Evolutionary conservation across 768 basidiomycete genomes (phyloP).

Genomic region (Astraeus odoratus): DNA sequence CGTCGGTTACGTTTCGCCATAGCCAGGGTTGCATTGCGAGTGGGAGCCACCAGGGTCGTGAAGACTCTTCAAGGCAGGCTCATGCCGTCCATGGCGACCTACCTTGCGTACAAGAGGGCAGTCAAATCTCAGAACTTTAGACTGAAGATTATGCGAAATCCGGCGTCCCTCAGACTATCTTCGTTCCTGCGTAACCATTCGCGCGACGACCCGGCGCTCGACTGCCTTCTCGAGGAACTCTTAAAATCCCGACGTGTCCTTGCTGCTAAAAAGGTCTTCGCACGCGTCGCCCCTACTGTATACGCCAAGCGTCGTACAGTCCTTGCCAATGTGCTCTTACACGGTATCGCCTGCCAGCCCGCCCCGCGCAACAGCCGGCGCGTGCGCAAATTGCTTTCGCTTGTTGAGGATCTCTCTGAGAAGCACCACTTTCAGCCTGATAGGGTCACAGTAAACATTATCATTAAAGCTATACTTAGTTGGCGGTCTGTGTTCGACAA

Average conservation of each 20-base stretch:
- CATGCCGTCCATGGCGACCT: neutral
- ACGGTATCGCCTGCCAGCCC: conserved; percentile 32
- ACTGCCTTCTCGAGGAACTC: conserved; percentile 16
- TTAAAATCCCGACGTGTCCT: conserved; percentile 31
- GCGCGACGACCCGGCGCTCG: conserved; percentile 8
- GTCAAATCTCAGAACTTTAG: neutral
- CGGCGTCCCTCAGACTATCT: conserved; percentile 11
- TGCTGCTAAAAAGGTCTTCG: conserved; percentile 40
- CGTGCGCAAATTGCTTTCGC: conserved; percentile 34
- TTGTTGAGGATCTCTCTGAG: conserved; percentile 37
- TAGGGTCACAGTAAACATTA: conserved; percentile 61
- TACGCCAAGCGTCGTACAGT: conserved; percentile 31
- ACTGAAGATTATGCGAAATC: conserved; percentile 2
- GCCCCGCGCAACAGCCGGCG: conserved; percentile 36
- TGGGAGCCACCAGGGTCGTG: conserved; percentile 6
- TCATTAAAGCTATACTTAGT: conserved; percentile 52
- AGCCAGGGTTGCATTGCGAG: conserved; percentile 5
- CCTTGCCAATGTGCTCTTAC: conserved; percentile 53
- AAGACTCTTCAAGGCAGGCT: neutral
- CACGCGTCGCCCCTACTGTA: conserved; percentile 19
- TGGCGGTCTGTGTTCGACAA: conserved; percentile 42
- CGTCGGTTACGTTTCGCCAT: conserved; percentile 6
- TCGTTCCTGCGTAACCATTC: conserved; percentile 10
- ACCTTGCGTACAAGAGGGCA: neutral
- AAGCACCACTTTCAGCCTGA: conserved; percentile 52